Base-by-base conservation (phyloP, 495 filamentous ascomycete genomes). In the Aspergillus funiculosus region DNA sequence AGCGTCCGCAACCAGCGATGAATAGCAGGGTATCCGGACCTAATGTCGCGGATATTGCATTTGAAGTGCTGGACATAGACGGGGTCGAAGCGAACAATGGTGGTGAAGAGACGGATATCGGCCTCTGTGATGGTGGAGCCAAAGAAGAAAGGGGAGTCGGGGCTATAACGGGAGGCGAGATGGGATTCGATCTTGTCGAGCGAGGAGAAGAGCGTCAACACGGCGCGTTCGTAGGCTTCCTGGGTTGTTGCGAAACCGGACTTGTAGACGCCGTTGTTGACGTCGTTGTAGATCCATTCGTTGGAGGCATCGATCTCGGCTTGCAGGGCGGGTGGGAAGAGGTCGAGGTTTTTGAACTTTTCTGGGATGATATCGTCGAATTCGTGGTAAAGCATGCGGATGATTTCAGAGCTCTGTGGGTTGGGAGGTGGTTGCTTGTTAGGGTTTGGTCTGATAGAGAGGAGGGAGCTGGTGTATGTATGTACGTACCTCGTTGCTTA, bases 41-140 rank as follows among this genome's bases (percentile, higher is more conserved):
- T 68, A 45, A 95, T 94, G 66, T 87, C 87, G 6, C 81, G 74
- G 28, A 94, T 62, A 60, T 95, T 95, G 59, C 85, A 89, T 71
- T 94, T 94, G 73, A 95, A 95, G 63, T 94, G 87, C 73, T 92
- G 87, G 4, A 94, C 87, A 55, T 95, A 95, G 29, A 92, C 86
- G 9, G 79, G 73, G 55, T 95, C 89, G 66, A 95, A 95, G 24
- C 89, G 78, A 44, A 91, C 67, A 36, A 94, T 82, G 4, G 89
- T 94, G 2, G 87, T 86, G 70, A 79, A 92, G 21, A 92, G 72
- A 14, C 89, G 69, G 40, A 95, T 75, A 65, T 95, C 89, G 0
- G 80, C 80, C 70, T 95, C 89, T 3, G 89, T 94, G 39, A 92
- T 61, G 20, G 59, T 36, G 5, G 76, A 58, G 21, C 87, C 87